Conservation (phyloP, 139 green algal species). For the Chlamydomonas sp. region DNA sequence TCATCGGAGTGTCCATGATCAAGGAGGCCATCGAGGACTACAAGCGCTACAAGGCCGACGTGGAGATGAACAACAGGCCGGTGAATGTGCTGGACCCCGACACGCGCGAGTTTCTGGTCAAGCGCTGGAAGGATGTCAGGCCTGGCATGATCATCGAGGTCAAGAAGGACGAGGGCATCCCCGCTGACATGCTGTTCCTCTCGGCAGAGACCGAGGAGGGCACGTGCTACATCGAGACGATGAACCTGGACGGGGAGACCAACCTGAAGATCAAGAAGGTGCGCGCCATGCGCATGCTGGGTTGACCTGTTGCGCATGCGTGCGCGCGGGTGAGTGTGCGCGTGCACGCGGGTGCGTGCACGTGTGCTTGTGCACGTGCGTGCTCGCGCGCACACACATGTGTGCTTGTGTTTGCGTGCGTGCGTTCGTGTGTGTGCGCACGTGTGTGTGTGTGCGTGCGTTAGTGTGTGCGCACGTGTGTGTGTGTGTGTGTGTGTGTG, state of each 20-base stretch:
- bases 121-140: constrained; percentile 49
- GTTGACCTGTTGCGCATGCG: not conserved
- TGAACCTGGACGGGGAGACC: constrained; percentile 90
- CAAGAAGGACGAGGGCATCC: constrained; percentile 60
- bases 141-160: constrained; percentile 61
- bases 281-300: too few species aligned
- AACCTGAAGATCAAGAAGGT: constrained; percentile 91
- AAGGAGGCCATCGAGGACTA: constrained; percentile 73
- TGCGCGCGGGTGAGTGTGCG: not conserved
- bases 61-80: constrained; percentile 56
- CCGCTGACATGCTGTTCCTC: constrained; percentile 80
- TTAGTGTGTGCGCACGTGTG: too few species aligned
- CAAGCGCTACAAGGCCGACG: constrained; percentile 64
- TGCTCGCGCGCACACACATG: too few species aligned
- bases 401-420: too few species aligned
- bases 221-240: constrained; percentile 81
- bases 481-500: constrained; percentile 8
- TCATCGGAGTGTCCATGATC: constrained; percentile 65
- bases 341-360: too few species aligned
- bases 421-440: too few species aligned
- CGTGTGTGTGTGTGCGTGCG: too few species aligned
- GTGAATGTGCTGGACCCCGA: constrained; percentile 46
- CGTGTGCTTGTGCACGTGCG: too few species aligned
- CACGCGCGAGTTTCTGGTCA: constrained; percentile 16
- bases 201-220: constrained; percentile 54